Base-by-base conservation (phyloP, 2,329 filamentous ascomycete genomes). In the Cyphellophora europaea region DNA sequence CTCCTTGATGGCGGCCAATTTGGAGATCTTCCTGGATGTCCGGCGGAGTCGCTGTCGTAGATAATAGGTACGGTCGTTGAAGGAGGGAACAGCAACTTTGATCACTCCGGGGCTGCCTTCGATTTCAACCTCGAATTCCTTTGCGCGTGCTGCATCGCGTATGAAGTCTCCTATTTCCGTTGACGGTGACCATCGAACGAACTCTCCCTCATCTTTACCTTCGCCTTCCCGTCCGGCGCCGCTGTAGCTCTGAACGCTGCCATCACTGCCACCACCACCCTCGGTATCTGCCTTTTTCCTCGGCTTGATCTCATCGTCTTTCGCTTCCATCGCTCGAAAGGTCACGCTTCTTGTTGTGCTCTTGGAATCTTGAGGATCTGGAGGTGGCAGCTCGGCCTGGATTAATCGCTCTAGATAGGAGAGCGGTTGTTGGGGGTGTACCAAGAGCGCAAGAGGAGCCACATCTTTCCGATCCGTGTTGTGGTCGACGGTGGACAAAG, bases 151-250 rank as follows among this genome's bases (percentile, higher is more conserved):
- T 0, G 88, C 87, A 53, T 95, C 88, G 6, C 86, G 77, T 45
- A 95, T 91, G 53, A 95, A 95, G 60, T 94, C 88, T 6, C 88
- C 88, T 19, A 95, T 82, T 55, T 95, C 88, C 1, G 88, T 94
- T 18, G 79, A 84, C 27, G 78, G 77, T 29, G 81, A 87, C 88
- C 88, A 95, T 18, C 86, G 78, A 2, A 94, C 84, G 64, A 89
- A 91, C 35, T 75, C 72, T 37, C 54, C 49, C 13, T 55, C 49
- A n/a, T 57, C 66, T 38, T 53, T 55, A 16, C 55, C 63, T 11
- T 62, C 43, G 53, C 54, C 71, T 49, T 83, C 76, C 30, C 71
- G 77, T 2, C 82, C 82, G 1, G 79, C 67, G 0, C 82, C 81
- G 18, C 74, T 80, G 52, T 85, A 87, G 0, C 73, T 76, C 28